These are phyloP conservation scores for Candida hungchunana DNA, from an alignment of 805 yeast genomes.

Conservation along the genomic window DNA sequence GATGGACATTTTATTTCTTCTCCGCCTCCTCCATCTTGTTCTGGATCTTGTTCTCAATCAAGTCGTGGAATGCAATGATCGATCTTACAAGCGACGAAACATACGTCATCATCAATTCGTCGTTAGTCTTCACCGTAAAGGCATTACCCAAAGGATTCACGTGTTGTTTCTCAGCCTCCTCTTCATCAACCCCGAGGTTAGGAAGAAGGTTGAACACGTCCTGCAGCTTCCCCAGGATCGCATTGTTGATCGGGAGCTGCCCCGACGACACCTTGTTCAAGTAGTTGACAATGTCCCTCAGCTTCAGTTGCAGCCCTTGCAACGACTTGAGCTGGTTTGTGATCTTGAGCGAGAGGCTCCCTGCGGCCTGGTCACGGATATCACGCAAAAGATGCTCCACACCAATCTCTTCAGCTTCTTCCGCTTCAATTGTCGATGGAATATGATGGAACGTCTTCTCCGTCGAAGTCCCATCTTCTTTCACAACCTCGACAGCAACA, in stretches of 20 bases:
- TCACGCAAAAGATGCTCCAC: slow-evolving; percentile 95
- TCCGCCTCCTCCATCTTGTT: slow-evolving; percentile 50
- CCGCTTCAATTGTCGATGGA: slow-evolving; percentile 91
- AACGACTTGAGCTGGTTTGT: slow-evolving; percentile 88
- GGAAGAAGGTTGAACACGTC: slow-evolving; percentile 93
- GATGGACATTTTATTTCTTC: slow-evolving; percentile 3
- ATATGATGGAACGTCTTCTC: slow-evolving; percentile 91
- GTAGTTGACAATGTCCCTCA: slow-evolving; percentile 73
- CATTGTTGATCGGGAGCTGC: slow-evolving; percentile 82
- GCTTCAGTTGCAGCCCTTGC: slow-evolving; percentile 76
- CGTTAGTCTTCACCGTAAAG: slow-evolving; percentile 89
- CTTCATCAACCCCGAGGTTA: slow-evolving; percentile 47
- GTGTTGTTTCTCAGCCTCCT: slow-evolving; percentile 29
- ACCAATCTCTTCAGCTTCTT: slow-evolving; percentile 98
- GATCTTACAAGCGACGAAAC: slow-evolving; percentile 87
- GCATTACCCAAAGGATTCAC: slow-evolving; percentile 65
- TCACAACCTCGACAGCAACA: slow-evolving; percentile 88
- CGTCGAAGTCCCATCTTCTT: slow-evolving; percentile 91
- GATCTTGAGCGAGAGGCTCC: slow-evolving; percentile 78
- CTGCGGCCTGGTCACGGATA: slow-evolving; percentile 95
- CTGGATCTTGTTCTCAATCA: slow-evolving; percentile 92
- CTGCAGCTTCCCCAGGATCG: slow-evolving; percentile 86
- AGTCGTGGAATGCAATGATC: slow-evolving; percentile 92
- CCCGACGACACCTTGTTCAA: slow-evolving; percentile 68
- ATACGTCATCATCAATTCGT: slow-evolving; percentile 91